A percentile compares a stretch with the other conserved stretches of the same genome.
phyloP scores from a whole-genome alignment of 805 yeast species.

The Hanseniaspora thailandica region DNA sequence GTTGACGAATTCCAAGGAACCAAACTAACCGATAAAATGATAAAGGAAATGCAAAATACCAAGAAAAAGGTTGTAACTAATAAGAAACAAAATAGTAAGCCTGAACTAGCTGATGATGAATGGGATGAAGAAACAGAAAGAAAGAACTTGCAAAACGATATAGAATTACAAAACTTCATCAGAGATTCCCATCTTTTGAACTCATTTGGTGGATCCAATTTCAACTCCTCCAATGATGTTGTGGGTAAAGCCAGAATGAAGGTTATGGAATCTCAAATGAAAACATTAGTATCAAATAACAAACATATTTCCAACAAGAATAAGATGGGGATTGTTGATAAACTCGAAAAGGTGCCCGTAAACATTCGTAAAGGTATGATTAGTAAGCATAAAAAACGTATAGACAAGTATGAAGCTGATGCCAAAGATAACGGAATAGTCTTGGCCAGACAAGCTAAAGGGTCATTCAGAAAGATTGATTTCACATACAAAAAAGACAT shows the following conservation, averaged over 20 bases:
- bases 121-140: slow-evolving; percentile 31
- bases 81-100: slow-evolving; percentile 28
- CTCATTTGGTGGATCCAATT: slow-evolving; percentile 25
- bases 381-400: slow-evolving; percentile 40
- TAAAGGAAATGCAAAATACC: slow-evolving; percentile 34
- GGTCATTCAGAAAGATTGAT: slow-evolving; percentile 45
- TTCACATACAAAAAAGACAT: slow-evolving; percentile 31
- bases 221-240: slow-evolving; percentile 22
- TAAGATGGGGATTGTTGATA: slow-evolving; percentile 24
- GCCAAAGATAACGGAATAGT: slow-evolving; percentile 87
- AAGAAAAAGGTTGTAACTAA: slow-evolving; percentile 27
- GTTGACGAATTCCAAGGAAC: slow-evolving; percentile 30
- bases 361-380: slow-evolving; percentile 75
- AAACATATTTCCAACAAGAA: slow-evolving; percentile 32
- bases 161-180: slow-evolving; percentile 59
- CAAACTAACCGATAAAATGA: slow-evolving; percentile 28
- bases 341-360: slow-evolving; percentile 78
- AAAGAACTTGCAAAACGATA: slow-evolving; percentile 54
- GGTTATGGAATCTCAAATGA: slow-evolving; percentile 48
- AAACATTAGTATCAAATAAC: slow-evolving; percentile 31
- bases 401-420: slow-evolving; percentile 51
- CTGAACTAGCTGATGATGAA: slow-evolving; percentile 19
- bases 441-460: slow-evolving; percentile 44
- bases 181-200: slow-evolving; percentile 57
- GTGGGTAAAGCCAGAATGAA: slow-evolving; percentile 60